Evolutionary conservation across 495 filamentous ascomycete genomes (phyloP).

Genomic region (Penicillium daleae): DNA sequence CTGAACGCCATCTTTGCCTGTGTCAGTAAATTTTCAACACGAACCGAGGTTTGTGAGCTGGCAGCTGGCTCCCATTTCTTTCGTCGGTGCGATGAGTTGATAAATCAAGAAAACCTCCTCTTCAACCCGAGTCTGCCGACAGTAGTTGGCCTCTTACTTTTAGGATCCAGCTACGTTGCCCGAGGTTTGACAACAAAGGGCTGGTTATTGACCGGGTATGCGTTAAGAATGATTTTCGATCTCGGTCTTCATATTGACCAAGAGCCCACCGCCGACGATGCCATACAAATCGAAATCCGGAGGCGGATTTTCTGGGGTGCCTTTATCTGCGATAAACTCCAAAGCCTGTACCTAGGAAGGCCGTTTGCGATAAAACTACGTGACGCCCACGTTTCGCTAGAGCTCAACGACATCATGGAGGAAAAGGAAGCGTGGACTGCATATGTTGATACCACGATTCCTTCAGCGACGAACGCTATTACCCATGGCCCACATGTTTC

Average conservation of each 20-base stretch:
- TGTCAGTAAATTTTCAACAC: conserved; percentile 36
- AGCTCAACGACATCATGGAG: no score
- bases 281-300: conserved; percentile 41
- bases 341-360: conserved; percentile 40
- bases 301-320: conserved; percentile 46
- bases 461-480: no score
- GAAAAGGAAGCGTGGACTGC: conserved; percentile 36
- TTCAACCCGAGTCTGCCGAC: conserved; percentile 32
- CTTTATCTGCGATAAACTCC: conserved; percentile 41
- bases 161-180: conserved; percentile 29
- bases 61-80: no score
- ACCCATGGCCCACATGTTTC: no score
- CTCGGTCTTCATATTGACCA: conserved; percentile 37
- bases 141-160: conserved; percentile 28
- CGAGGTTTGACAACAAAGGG: conserved; percentile 28
- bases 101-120: conserved; percentile 23
- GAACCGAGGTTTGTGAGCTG: no score
- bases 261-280: conserved; percentile 6
- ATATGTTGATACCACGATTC: conserved; percentile 32
- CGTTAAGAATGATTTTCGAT: conserved; percentile 41
- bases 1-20: conserved; percentile 44
- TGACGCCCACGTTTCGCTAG: conserved; percentile 29
- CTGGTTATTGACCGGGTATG: conserved; percentile 43
- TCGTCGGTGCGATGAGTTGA: conserved; percentile 29
- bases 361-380: conserved; percentile 24